Evolutionary conservation across 2,329 filamentous ascomycete species (phyloP).

Genomic region (Daldinia sp.): DNA sequence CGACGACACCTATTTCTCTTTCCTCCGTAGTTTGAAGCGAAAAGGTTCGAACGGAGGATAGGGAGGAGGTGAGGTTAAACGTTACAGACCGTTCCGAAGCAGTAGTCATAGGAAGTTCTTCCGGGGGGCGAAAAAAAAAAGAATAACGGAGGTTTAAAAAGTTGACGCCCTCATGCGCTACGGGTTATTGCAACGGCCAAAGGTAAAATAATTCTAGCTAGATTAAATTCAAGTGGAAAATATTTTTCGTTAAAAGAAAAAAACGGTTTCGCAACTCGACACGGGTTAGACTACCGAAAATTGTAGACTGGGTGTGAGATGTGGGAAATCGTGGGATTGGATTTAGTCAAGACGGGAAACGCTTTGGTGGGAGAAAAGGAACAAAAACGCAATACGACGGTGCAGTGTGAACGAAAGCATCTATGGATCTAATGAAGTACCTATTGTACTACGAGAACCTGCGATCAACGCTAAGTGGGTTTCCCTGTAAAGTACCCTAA

Average conservation of each 20-base stretch:
- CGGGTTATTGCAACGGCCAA: constrained; percentile 11
- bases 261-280: constrained; percentile 8
- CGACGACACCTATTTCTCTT: constrained; percentile 34
- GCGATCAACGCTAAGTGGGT: constrained; percentile 26
- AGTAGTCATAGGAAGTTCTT: constrained; percentile 42
- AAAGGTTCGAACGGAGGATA: constrained; percentile 18
- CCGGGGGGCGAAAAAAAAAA: constrained; percentile 10
- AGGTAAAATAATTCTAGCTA: constrained; percentile 20
- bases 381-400: constrained; percentile 31
- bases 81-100: constrained; percentile 22
- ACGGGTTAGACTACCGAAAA: constrained; percentile 20
- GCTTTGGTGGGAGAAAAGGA: constrained; percentile 41
- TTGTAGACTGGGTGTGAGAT: constrained; percentile 13
- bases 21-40: constrained; percentile 10
- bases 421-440: constrained; percentile 30
- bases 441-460: constrained; percentile 8
- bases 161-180: constrained; percentile 33
- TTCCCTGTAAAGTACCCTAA: constrained; percentile 24
- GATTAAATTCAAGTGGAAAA: constrained; percentile 5
- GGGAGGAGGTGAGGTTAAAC: constrained; percentile 19
- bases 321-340: constrained; percentile 37
- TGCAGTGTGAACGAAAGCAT: constrained; percentile 36
- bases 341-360: constrained; percentile 37
- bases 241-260: neutral
- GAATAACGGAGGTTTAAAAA: constrained; percentile 11